A percentile compares a stretch with the other conserved stretches of the same genome.
Evolutionary conservation across 768 basidiomycete species (phyloP).

Genomic region (Termitomyces sp.): DNA sequence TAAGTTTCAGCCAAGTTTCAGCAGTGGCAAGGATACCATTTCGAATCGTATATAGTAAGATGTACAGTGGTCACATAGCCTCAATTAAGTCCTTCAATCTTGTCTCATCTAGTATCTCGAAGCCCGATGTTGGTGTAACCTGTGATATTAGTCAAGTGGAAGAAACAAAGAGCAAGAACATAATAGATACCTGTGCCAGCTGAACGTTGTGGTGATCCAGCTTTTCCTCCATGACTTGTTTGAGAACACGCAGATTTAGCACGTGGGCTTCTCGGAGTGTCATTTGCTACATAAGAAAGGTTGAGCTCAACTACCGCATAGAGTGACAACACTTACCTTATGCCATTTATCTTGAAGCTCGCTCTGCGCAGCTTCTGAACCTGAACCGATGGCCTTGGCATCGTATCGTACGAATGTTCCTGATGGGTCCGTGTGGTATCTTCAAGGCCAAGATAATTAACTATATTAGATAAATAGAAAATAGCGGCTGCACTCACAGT

Average conservation of each 20-base stretch:
- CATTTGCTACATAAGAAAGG: constrained; percentile 67
- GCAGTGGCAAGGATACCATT: constrained; percentile 1
- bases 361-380: constrained; percentile 95
- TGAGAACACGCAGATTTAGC: constrained; percentile 83
- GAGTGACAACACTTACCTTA: constrained; percentile 50
- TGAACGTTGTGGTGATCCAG: constrained; percentile 99
- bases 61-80: constrained; percentile 52
- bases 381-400: constrained; percentile 97
- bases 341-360: constrained; percentile 98
- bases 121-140: constrained; percentile 85
- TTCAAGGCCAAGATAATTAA: constrained; percentile 25
- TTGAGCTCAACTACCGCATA: background rate
- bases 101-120: constrained; percentile 82
- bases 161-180: constrained; percentile 15
- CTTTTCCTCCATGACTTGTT: constrained; percentile 99
- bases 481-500: constrained; percentile 53
- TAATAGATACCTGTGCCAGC: constrained; percentile 73
- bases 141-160: constrained; percentile 21
- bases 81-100: constrained; percentile 84
- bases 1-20: background rate
- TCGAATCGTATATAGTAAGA: background rate
- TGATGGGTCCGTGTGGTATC: constrained; percentile 97
- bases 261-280: constrained; percentile 83
- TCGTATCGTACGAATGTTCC: constrained; percentile 97
- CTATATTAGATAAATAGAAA: background rate